Base-by-base conservation (phyloP, 345 rosid genomes). In the Diplotaxis tenuifolia region DNA sequence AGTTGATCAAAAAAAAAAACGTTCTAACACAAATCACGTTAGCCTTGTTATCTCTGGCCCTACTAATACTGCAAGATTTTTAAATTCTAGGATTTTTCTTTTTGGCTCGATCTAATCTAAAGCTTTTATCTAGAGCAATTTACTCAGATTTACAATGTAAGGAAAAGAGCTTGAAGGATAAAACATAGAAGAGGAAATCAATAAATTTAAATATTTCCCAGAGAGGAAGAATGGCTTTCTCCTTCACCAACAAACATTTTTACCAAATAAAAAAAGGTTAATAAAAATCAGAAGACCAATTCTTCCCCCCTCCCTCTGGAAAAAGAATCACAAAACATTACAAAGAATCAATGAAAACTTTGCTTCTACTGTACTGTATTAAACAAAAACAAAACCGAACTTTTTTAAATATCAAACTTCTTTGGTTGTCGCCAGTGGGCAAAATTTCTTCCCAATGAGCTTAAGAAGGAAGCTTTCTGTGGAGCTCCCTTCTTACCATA, bases 351-450 rank as follows among this genome's bases (percentile, higher is more conserved):
- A 45, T 45, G 50, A n/a, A 1, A 55, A 27, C 60, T 55, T 23
- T 23, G 23, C 71, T 65, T 71, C 80, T 71, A 77, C 67, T 47
- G 71, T 56, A 56, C 9, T 52, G 6, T 9, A 53, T 45, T 45
- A 45, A 42, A 45, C 7, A 52, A 9, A 19, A 50, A 56, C 49
- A 10, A 36, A 56, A 7, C 10, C 2, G 2, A 57, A 47, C 53
- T 20, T 32, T 38, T 53, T 77, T 84, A 95, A 29, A 71, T 76
- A 78, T 92, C 96, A 23, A 75, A 87, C 74, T 92, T 95, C 82
- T 92, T 95, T 1, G 99, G 99, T 72, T 90, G 99, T 71, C 83
- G 82, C 98, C 97, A 84, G 20, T 88, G 94, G 21, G 86, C 93
- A 80, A 90, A 84, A 74, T 84, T 92, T 82, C 88, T 82, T 2